Evolutionary conservation across 23 red algal species (phyloP), one percentile per base, ranked within the genome.

Genomic region (Cyanidioschyzon merolae): DNA sequence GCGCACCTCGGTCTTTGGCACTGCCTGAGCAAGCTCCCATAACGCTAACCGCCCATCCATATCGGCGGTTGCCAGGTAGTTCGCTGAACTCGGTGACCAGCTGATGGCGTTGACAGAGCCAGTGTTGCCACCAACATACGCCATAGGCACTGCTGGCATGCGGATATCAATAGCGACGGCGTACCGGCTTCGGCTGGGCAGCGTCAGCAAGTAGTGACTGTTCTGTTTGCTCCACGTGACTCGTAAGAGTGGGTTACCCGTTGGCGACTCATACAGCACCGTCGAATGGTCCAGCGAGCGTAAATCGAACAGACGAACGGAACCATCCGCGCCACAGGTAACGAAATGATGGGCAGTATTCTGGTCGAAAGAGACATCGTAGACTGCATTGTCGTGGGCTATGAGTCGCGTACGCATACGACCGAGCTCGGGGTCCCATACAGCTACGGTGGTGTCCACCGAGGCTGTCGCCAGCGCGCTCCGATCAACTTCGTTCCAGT

Each of bases 351-450:
- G 83, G 0, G 76, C 80, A 35, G 87, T 79, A 30, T 76, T 78
- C 58, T 76, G 76, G 32, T 83, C 88, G 90, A 97, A 97, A 3
- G 87, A 83, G 88, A 97, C 83, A 82, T 97, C 93, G 67, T 91
- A 97, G 12, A 97, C 93, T 76, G 90, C 93, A 24, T 85, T 89
- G 54, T 97, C 93, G 71, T 97, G 93, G 15, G 93, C 93, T 41
- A 97, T 97, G 29, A 97, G 82, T 40, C 90, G 93, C n/a, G 88
- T 97, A 31, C 84, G 82, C 1, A 84, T 68, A 39, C 87, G 88
- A 58, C 88, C 87, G 2, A 83, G 80, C 39, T 82, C 84, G 40
- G 90, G 80, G 80, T 97, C 86, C 93, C 93, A 97, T 27, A 97
- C 83, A 38, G 88, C 90, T 75, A 88, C 90, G 7, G 93, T 97